phyloP scores from a whole-genome alignment of 2,329 filamentous ascomycete species.

The Neonectria faginata region DNA sequence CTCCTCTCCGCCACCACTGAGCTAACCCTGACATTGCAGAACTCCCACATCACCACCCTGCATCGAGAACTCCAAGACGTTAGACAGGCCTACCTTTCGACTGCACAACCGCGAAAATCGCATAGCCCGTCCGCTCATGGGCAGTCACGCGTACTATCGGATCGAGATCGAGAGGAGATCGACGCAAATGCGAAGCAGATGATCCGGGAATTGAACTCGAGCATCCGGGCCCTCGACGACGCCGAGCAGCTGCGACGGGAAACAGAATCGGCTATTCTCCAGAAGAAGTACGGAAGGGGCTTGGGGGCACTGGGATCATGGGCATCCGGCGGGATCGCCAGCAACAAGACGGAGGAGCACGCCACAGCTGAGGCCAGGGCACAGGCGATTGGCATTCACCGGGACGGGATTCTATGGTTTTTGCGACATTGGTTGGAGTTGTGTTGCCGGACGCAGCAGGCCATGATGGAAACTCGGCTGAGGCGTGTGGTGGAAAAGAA shows the following conservation, averaged over 20 bases:
- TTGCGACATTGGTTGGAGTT: constrained; percentile 80
- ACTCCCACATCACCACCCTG: constrained; percentile 84
- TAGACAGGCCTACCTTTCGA: constrained; percentile 91
- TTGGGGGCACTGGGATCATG: constrained; percentile 73
- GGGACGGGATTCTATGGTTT: constrained; percentile 88
- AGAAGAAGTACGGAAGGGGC: constrained; percentile 75
- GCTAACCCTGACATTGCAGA: constrained; percentile 63
- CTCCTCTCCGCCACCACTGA: constrained; percentile 6
- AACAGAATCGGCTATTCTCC: constrained; percentile 76
- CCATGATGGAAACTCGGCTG: constrained; percentile 93
- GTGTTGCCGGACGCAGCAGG: constrained; percentile 81
- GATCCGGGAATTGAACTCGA: constrained; percentile 84
- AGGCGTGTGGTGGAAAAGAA: constrained; percentile 89
- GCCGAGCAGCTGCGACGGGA: constrained; percentile 85
- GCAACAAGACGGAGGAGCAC: constrained; percentile 72
- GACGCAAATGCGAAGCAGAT: constrained; percentile 88
- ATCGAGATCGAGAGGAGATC: constrained; percentile 85
- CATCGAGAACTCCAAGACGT: constrained; percentile 84
- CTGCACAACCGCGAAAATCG: constrained; percentile 71
- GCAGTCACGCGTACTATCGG: constrained; percentile 72
- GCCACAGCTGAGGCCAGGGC: constrained; percentile 76
- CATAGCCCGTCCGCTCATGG: constrained; percentile 62
- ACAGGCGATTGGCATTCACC: constrained; percentile 74
- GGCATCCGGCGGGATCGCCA: constrained; percentile 70
- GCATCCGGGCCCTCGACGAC: constrained; percentile 82